Conservation (phyloP, 2,329 filamentous ascomycete species). For the Sclerotinia nivalis region DNA sequence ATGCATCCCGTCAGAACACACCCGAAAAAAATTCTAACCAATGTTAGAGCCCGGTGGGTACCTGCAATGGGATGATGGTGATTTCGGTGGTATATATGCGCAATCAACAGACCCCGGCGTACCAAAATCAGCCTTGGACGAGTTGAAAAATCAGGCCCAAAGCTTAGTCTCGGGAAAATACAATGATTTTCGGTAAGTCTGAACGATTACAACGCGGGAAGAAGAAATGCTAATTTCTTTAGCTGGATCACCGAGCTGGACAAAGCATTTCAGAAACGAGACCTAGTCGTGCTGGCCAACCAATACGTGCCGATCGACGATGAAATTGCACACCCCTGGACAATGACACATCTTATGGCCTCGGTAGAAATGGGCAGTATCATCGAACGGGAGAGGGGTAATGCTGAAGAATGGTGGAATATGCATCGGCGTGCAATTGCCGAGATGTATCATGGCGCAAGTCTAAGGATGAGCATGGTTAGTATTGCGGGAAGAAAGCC, state of each 20-base stretch:
- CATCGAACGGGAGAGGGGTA: conserved; percentile 6
- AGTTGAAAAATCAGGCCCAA: conserved; percentile 6
- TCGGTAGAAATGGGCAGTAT: neutral
- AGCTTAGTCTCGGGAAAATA: neutral
- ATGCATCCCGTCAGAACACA: neutral
- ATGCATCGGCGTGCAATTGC: neutral
- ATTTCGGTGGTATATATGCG: conserved; percentile 2
- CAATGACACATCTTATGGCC: conserved; percentile 10
- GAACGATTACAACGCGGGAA: neutral
- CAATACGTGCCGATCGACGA: conserved; percentile 6
- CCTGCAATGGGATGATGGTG: conserved; percentile 16
- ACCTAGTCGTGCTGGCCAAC: neutral
- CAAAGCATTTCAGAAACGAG: neutral
- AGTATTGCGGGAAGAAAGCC: neutral
- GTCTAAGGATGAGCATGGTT: conserved; percentile 4
- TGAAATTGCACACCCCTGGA: conserved; percentile 1
- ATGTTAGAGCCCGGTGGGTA: neutral
- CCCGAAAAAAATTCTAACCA: neutral
- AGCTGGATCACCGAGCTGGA: neutral
- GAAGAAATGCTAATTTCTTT: neutral
- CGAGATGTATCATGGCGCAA: conserved; percentile 6
- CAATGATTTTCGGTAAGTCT: neutral
- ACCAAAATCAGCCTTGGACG: neutral
- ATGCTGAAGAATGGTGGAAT: conserved; percentile 7
- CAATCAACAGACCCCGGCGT: neutral